Evolutionary conservation across 2,329 filamentous ascomycete species (phyloP), one percentile per base, ranked within the genome.

Genomic region (Penicillium glabrum): DNA sequence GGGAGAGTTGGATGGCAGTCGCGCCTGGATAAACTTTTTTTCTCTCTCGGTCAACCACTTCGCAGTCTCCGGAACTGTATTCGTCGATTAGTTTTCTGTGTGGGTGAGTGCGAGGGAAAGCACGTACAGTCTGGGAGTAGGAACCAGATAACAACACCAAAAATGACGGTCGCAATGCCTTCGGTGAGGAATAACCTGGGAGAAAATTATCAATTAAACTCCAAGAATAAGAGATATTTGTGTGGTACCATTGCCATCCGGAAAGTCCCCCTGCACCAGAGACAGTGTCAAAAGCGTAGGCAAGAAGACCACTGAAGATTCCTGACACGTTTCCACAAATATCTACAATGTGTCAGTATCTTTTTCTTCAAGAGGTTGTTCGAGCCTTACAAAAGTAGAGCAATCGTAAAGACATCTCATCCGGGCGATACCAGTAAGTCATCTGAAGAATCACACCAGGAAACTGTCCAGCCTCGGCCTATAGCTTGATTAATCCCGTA

Each of bases 111-210:
- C 5, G 7, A 26, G 1, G 16, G 19, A n/a, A 11, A 3, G 10
- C 13, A 46, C 56, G 53, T 65, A 81, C 79, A 83, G 60, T 85
- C 81, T 0, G 82, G 82, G 0, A 86, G 71, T 0, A 81, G 53
- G 51, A 69, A 66, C 54, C 58, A 64, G 13, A 67, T 55, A 0
- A 31, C 51, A 26, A 60, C 50, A 11, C 60, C 58, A 13, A 66
- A 67, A 14, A 64, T 21, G 2, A 68, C 58, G 0, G 67, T 69
- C 10, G 58, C 58, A 33, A 69, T 61, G 0, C 66, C 65, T 48
- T 68, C 67, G 0, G 48, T 55, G 2, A 67, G 60, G 14, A 68
- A 66, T 3, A 69, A 13, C 65, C 66, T 69, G 8, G n/a, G 23
- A 41, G 5, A 2, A 2, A 8, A 13, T 37, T 6, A 23, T 41